These are phyloP conservation scores for Albifimbria verrucaria DNA, from an alignment of 2,329 filamentous ascomycete species.

Conservation along the genomic window DNA sequence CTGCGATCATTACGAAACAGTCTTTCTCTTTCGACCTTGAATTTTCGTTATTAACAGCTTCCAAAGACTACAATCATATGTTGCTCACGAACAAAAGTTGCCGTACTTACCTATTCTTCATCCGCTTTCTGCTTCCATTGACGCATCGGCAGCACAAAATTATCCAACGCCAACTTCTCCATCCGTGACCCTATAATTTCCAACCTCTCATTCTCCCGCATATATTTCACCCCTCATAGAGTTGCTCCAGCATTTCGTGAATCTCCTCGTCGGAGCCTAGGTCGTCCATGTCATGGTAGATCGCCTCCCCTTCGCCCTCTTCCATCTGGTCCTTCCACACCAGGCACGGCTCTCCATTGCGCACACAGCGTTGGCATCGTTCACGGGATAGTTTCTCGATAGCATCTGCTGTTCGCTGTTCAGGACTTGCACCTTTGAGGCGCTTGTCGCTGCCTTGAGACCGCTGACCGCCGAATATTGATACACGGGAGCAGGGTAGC, in stretches of 20 bases:
- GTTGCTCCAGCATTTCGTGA: not conserved
- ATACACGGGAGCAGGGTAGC: constrained; percentile 23
- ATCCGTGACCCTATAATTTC: not conserved
- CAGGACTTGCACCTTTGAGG: too few species aligned
- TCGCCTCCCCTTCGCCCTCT: constrained; percentile 45
- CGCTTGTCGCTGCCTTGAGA: too few species aligned
- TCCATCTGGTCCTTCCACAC: constrained; percentile 53
- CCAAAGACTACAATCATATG: too few species aligned
- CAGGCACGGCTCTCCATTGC: constrained; percentile 22
- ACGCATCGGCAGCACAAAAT: not conserved
- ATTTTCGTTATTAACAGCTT: too few species aligned
- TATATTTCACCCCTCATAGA: not conserved
- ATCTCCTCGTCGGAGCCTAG: not conserved
- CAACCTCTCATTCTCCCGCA: not conserved
- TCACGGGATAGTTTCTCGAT: constrained; percentile 39
- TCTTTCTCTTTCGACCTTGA: too few species aligned
- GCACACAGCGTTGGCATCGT: constrained; percentile 22
- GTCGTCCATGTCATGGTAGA: not conserved
- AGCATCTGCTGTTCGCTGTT: not conserved
- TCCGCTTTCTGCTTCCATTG: too few species aligned
- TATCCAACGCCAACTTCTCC: not conserved
- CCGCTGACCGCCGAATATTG: too few species aligned
- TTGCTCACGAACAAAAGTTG: too few species aligned
- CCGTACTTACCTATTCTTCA: too few species aligned
- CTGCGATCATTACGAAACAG: too few species aligned